Evolutionary conservation across 345 rosid species (phyloP).

Genomic region (Melastoma malabathricum): DNA sequence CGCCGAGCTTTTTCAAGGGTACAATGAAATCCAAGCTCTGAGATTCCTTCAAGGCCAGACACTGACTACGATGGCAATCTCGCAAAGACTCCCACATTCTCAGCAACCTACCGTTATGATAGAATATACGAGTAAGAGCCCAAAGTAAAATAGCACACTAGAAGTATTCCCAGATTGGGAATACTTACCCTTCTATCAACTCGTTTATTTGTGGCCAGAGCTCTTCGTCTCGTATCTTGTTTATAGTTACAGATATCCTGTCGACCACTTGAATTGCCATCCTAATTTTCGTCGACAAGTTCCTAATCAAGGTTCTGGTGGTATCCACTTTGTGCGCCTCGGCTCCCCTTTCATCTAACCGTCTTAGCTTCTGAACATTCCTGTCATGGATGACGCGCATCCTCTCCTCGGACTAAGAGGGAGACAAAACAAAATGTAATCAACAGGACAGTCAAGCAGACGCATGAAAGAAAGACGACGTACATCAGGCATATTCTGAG

Average conservation of each 20-base stretch:
- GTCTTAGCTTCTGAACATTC: constrained; percentile 61
- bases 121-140: constrained; percentile 6
- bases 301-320: constrained; percentile 42
- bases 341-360: constrained; percentile 71
- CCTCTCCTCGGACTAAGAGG: constrained; percentile 72
- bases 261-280: constrained; percentile 88
- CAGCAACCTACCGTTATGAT: constrained; percentile 38
- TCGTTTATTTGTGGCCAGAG: constrained; percentile 85
- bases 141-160: background rate
- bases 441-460: background rate
- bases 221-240: constrained; percentile 91
- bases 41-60: constrained; percentile 59
- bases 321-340: constrained; percentile 51
- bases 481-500: no score
- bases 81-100: constrained; percentile 95
- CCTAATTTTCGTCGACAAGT: constrained; percentile 65
- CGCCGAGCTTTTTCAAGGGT: constrained; percentile 47
- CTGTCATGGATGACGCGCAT: constrained; percentile 66
- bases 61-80: constrained; percentile 76
- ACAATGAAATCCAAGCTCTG: constrained; percentile 44
- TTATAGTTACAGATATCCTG: constrained; percentile 66
- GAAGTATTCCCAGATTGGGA: no score
- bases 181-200: constrained; percentile 71
- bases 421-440: background rate
- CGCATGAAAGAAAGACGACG: no score